These are phyloP conservation scores for Pyrenochaeta sp. DNA, from an alignment of 2,329 filamentous ascomycete species.

Conservation along the genomic window DNA sequence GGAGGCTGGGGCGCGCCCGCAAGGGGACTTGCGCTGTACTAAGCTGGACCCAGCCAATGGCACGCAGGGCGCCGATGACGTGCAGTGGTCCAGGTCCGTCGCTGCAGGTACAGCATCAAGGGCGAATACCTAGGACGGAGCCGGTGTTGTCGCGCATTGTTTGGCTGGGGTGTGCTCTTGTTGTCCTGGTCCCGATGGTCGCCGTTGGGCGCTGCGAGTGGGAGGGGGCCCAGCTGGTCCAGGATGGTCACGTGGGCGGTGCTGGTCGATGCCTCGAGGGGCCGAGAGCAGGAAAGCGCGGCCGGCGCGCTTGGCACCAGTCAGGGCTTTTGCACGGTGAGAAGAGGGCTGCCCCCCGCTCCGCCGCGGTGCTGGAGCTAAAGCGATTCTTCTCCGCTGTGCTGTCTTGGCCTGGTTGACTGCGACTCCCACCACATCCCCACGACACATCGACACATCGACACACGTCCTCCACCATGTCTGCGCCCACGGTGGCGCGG, in stretches of 20 bases:
- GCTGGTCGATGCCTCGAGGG: too few relatives aligned
- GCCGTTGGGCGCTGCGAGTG: too few relatives aligned
- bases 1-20: conserved; percentile 35
- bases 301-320: conserved; percentile 2
- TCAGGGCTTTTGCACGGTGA: background rate
- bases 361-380: background rate
- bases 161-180: background rate
- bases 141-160: background rate
- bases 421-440: background rate
- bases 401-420: too few relatives aligned
- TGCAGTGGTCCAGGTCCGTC: conserved; percentile 22
- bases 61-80: conserved; percentile 22
- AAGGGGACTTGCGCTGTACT: conserved; percentile 40
- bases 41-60: conserved; percentile 40
- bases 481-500: conserved; percentile 28
- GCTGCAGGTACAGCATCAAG: conserved; percentile 35
- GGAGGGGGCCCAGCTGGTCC: too few relatives aligned
- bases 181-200: too few relatives aligned
- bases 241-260: background rate
- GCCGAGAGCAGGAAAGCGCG: background rate
- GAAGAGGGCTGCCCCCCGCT: background rate
- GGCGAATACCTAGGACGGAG: background rate
- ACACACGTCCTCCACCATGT: conserved; percentile 21
- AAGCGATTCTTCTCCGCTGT: background rate
- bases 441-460: background rate